Base-by-base conservation (phyloP, 1,284 basidiomycete species). In the Schizophyllum amplum region DNA sequence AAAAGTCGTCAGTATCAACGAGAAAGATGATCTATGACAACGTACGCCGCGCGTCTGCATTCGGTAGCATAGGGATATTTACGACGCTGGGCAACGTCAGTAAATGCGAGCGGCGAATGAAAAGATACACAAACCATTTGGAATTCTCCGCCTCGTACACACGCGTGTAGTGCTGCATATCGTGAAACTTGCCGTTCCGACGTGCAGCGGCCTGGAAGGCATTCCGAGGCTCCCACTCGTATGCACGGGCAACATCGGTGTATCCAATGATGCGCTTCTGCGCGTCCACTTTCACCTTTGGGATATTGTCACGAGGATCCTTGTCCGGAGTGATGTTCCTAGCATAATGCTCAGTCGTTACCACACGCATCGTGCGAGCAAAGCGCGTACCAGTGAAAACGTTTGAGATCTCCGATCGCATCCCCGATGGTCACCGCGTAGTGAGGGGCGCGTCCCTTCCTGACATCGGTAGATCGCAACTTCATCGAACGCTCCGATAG, bases 371-470 rank as follows among this genome's bases (percentile, higher is more conserved):
- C n/a, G n/a, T n/a, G n/a, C n/a, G n/a, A n/a, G n/a, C n/a, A n/a
- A n/a, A n/a, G n/a, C n/a, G n/a, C n/a, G n/a, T n/a, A n/a, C 33
- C 33, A 42, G 17, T 42, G 33, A 42, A 42, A 42, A 2, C 33
- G 2, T 9, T 17, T 86, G 71, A 90, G 64, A 63, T 89, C 86
- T 24, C 74, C 70, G 55, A 86, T 82, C n/a, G 86, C 82, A 63
- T 84, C 81, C 49, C 78, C 65, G 1, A 88, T 75, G 0, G 81
- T 83, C 2, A 86, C 74, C 9, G 78, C 67, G 49, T 67, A 71
- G 25, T 84, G 65, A 15, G 86, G 85, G 1, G 86, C 85, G 66
- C 73, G 82, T 23, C 75, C 48, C 5, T 9, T 5, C 11, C 48
- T 20, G 11, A 20, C 11, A 50, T 50, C 13, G 4, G 22, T 20